Evolutionary conservation across 768 basidiomycete species (phyloP).

Genomic region (Porpolomopsis calyptriformis): DNA sequence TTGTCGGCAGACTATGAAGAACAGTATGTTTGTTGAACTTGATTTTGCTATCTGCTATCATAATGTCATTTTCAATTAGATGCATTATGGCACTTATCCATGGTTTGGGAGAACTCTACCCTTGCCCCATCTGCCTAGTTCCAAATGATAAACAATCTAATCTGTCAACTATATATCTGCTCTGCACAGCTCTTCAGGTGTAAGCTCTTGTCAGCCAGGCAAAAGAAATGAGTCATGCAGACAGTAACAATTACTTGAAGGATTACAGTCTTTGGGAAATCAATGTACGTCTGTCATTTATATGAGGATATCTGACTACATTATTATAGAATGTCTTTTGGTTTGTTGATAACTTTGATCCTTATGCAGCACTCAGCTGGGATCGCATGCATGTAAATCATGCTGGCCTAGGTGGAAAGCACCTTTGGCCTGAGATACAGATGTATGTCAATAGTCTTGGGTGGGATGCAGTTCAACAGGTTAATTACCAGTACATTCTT

Average conservation of each 20-base stretch:
- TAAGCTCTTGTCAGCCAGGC: not conserved
- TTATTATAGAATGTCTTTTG: slow-evolving; percentile 31
- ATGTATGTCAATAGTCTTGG: slow-evolving; percentile 12
- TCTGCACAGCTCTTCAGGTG: slow-evolving; percentile 14
- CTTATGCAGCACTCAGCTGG: slow-evolving; percentile 24
- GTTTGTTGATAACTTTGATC: slow-evolving; percentile 24
- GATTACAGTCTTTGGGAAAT: slow-evolving; percentile 14
- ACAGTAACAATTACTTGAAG: slow-evolving; percentile 16
- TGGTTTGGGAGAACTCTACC: slow-evolving; percentile 19
- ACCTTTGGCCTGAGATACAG: slow-evolving; percentile 21
- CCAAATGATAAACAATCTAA: slow-evolving; percentile 17
- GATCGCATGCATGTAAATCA: slow-evolving; percentile 29
- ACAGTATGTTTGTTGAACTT: slow-evolving; percentile 27
- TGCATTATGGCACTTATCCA: slow-evolving; percentile 29
- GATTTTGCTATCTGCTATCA: not conserved
- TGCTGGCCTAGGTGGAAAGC: slow-evolving; percentile 24
- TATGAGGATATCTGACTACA: not conserved
- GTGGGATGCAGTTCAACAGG: slow-evolving; percentile 9
- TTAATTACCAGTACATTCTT: slow-evolving; percentile 18
- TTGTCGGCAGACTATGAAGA: slow-evolving; percentile 36
- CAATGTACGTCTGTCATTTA: slow-evolving; percentile 14
- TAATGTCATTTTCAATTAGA: slow-evolving; percentile 12
- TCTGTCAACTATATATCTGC: slow-evolving; percentile 10
- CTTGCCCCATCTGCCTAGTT: slow-evolving; percentile 31
- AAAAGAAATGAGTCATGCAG: not conserved